A percentile compares a stretch with the other conserved stretches of the same genome.
Evolutionary conservation across 2,329 filamentous ascomycete species (phyloP).

Genomic region (Penicillium decumbens): DNA sequence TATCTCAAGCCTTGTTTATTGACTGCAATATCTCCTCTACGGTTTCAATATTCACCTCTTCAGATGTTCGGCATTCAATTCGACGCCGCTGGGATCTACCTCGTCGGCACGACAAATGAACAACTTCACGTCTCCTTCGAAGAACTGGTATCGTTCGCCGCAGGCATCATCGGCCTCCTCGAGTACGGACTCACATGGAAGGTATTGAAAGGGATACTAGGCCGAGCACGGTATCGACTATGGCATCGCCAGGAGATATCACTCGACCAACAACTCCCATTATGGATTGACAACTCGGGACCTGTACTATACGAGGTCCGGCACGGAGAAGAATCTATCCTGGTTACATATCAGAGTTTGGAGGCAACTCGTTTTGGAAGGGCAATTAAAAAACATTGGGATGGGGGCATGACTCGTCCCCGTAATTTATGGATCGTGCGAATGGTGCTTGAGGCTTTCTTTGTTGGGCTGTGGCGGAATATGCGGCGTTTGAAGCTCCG

Average conservation of each 20-base stretch:
- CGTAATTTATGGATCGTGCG: constrained; percentile 2
- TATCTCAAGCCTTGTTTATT: background rate
- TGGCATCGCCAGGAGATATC: constrained; percentile 8
- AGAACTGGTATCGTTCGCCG: constrained; percentile 15
- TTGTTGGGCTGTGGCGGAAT: constrained; percentile 15
- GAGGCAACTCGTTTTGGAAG: constrained; percentile 15
- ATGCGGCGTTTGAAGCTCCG: constrained; percentile 4
- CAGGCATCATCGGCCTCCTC: constrained; percentile 18
- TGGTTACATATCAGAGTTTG: constrained; percentile 11
- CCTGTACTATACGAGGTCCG: constrained; percentile 17
- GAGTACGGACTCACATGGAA: constrained; percentile 19
- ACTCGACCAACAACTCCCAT: constrained; percentile 5
- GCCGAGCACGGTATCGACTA: constrained; percentile 12
- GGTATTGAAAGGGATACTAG: constrained; percentile 9
- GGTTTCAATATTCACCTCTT: background rate
- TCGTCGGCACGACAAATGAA: constrained; percentile 16
- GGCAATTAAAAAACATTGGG: constrained; percentile 17
- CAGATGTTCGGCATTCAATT: constrained; percentile 21
- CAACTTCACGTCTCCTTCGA: constrained; percentile 21
- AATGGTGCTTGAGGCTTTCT: constrained; percentile 14
- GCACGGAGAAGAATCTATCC: constrained; percentile 14
- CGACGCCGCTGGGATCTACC: constrained; percentile 19
- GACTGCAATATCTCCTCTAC: background rate
- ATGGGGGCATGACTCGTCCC: constrained; percentile 9
- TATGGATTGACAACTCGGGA: constrained; percentile 21